phyloP scores from a whole-genome alignment of 2,329 filamentous ascomycete species.

The Cordyceps tenuipes region DNA sequence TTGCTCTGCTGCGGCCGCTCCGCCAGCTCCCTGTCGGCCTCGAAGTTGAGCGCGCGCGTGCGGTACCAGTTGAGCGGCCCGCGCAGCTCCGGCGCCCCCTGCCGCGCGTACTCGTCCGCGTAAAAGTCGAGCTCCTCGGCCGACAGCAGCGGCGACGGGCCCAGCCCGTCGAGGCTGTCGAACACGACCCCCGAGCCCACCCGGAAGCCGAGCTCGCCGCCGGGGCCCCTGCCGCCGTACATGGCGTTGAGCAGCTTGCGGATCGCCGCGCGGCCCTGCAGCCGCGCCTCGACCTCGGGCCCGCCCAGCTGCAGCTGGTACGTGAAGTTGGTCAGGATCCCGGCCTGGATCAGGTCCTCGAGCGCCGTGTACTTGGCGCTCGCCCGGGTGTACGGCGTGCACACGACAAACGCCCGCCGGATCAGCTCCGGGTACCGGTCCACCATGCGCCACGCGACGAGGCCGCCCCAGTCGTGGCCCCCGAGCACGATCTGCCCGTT shows the following conservation, averaged over 20 bases:
- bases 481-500: constrained; percentile 63
- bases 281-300: constrained; percentile 52
- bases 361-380: constrained; percentile 43
- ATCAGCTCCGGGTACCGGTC: constrained; percentile 67
- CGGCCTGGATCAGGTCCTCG: constrained; percentile 47
- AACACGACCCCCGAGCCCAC: constrained; percentile 55
- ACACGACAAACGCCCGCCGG: constrained; percentile 68
- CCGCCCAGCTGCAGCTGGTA: constrained; percentile 80
- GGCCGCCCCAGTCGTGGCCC: constrained; percentile 90
- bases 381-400: constrained; percentile 64
- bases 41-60: constrained; percentile 60
- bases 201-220: constrained; percentile 50
- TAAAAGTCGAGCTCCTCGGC: constrained; percentile 72
- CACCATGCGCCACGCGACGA: constrained; percentile 64
- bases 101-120: constrained; percentile 57
- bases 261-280: constrained; percentile 53
- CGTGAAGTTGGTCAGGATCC: constrained; percentile 56
- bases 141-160: constrained; percentile 49
- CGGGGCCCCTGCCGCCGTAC: constrained; percentile 56
- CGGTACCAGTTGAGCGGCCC: constrained; percentile 89
- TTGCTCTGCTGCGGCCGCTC: neutral
- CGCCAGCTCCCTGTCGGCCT: constrained; percentile 51
- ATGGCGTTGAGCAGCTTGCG: constrained; percentile 62
- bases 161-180: constrained; percentile 51
- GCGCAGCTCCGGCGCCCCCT: constrained; percentile 51